Evolutionary conservation across 106 monocot genomes (phyloP), one percentile per base, ranked within the genome.

Genomic region (Allium cepa): DNA sequence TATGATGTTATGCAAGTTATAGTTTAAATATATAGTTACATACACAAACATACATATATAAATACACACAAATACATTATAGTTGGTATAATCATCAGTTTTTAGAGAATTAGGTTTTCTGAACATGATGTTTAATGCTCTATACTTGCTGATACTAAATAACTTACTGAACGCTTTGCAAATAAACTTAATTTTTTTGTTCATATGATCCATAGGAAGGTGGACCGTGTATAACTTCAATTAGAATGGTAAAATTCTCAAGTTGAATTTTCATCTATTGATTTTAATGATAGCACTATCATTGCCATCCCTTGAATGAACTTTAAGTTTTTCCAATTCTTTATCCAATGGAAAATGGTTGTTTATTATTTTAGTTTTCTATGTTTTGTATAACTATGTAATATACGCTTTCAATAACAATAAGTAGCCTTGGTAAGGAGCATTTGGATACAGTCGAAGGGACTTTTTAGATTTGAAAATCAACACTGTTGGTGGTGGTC

Each of bases 401-500:
- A 22, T 22, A 22, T 22, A 22, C 22, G 1, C 22, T 22, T 22
- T 22, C 22, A 22, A 22, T 22, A 22, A 22, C 22, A 22, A 17
- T 49, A 50, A 15, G 3, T 84, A 96, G 91, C 56, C 78, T 96
- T 27, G 81, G 84, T 3, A 81, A 88, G 70, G 72, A 92, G 59
- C 91, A 96, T 82, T 92, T 74, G 96, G 91, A 46, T 96, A 86
- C 64, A 52, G 56, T 13, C 74, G 78, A 57, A 46, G 82, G 72
- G 84, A 92, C 74, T 88, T 88, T 47, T 80, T 83, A 78, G 17
- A 14, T 36, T 58, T 91, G 63, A 81, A 86, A 59, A 79, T 96
- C 64, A 88, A 80, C 66, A 69, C 92, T 68, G 79, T 88, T 71
- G 96, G 88, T 68, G 79, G 86, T 71, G 96, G 88, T 15, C 91